Conservation (phyloP, 1,139 yeast species). For the Geotrichum restrictum region DNA sequence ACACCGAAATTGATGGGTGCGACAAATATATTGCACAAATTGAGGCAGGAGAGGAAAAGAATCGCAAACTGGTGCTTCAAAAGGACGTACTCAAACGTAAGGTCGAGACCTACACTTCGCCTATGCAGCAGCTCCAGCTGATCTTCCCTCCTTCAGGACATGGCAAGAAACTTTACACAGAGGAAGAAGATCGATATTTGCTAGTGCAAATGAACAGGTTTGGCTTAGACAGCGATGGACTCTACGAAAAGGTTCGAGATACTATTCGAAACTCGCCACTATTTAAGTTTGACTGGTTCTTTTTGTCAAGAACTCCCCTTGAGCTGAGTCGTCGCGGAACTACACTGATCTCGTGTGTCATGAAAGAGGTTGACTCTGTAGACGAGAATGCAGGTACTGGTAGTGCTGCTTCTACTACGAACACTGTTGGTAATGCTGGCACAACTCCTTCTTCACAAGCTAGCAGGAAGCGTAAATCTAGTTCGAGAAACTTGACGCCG, state of each 20-base stretch:
- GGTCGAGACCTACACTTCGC: conserved; percentile 59
- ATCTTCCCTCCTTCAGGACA: conserved; percentile 82
- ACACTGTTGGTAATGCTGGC: not conserved
- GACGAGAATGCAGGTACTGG: not conserved
- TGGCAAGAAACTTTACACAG: conserved; percentile 78
- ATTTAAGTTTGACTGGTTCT: conserved; percentile 86
- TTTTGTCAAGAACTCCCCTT: conserved; percentile 76
- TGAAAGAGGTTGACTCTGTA: conserved; percentile 62
- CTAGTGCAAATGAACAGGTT: conserved; percentile 67
- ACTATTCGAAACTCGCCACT: conserved; percentile 69
- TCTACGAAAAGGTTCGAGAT: conserved; percentile 72
- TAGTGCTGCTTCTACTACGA: not conserved
- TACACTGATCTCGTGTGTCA: conserved; percentile 71
- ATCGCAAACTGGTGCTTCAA: conserved; percentile 60
- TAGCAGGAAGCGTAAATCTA: conserved; percentile 1
- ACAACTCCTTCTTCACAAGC: too few relatives aligned
- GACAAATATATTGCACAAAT: conserved; percentile 83
- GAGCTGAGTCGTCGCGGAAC: conserved; percentile 80
- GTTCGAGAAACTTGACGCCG: conserved; percentile 8
- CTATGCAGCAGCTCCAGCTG: conserved; percentile 69
- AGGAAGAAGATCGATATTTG: conserved; percentile 80
- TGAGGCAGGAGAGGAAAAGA: conserved; percentile 80
- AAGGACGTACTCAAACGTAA: conserved; percentile 62
- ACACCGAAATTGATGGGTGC: conserved; percentile 71
- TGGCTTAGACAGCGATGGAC: conserved; percentile 67